phyloP scores from a whole-genome alignment of 2,329 filamentous ascomycete genomes.

The Penicillium crustosum region DNA sequence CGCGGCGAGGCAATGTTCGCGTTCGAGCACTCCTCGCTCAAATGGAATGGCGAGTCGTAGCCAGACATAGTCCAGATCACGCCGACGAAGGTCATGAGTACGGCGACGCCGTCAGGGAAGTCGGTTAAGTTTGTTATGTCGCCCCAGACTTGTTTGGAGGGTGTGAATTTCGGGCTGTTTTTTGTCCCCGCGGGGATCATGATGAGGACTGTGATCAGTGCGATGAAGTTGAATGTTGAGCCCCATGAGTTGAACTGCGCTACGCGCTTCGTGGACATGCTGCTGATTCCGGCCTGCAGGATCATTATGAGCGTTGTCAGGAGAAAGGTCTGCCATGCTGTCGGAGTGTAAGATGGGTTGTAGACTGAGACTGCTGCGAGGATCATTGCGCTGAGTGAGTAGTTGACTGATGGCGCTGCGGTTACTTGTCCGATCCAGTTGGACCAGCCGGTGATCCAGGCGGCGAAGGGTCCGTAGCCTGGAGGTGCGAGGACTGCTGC shows the following conservation, averaged over 20 bases:
- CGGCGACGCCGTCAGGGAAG: constrained; percentile 65
- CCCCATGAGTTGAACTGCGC: constrained; percentile 69
- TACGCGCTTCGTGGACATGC: constrained; percentile 69
- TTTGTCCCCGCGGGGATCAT: constrained; percentile 64
- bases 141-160: constrained; percentile 63
- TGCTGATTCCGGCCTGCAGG: constrained; percentile 65
- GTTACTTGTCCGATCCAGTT: constrained; percentile 70
- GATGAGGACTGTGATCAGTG: constrained; percentile 65
- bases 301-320: constrained; percentile 67
- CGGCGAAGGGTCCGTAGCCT: constrained; percentile 65
- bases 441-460: constrained; percentile 69
- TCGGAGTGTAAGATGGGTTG: constrained; percentile 64
- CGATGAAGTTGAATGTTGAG: constrained; percentile 69
- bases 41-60: constrained; percentile 69
- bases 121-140: constrained; percentile 65
- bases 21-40: constrained; percentile 74
- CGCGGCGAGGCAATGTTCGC: constrained; percentile 68
- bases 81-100: constrained; percentile 70
- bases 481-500: constrained; percentile 67
- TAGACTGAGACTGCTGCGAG: constrained; percentile 68
- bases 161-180: constrained; percentile 58
- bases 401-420: constrained; percentile 66
- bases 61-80: constrained; percentile 70
- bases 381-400: constrained; percentile 67
- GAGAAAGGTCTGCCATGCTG: constrained; percentile 67